Conservation (phyloP, 2,329 filamentous ascomycete species). For the Cyphellophora europaea region DNA sequence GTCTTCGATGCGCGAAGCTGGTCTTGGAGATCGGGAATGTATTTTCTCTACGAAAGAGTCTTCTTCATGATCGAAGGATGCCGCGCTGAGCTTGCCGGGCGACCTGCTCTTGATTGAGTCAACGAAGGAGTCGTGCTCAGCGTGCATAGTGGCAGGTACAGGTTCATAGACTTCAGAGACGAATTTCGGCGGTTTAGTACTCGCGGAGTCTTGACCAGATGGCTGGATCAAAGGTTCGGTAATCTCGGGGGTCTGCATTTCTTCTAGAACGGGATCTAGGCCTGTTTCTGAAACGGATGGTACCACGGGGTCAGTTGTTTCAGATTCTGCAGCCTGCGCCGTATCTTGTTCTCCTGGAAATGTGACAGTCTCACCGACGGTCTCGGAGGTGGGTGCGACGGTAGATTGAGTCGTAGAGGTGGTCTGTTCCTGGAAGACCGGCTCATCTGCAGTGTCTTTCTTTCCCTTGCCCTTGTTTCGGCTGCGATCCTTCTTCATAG, state of each 20-base stretch:
- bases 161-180: conserved; percentile 17
- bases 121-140: conserved; percentile 21
- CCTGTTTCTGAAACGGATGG: too few species aligned
- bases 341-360: neutral
- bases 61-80: conserved; percentile 2
- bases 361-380: neutral
- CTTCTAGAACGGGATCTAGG: too few species aligned
- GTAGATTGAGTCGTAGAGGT: conserved; percentile 1
- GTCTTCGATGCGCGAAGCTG: conserved; percentile 26
- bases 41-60: conserved; percentile 17
- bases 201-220: neutral
- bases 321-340: neutral
- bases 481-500: too few species aligned
- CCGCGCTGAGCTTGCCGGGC: conserved; percentile 14
- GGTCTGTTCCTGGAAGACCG: conserved; percentile 1
- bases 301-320: too few species aligned
- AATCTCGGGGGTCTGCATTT: neutral
- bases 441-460: conserved; percentile 4
- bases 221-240: too few species aligned
- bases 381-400: too few species aligned
- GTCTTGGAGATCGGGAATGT: conserved; percentile 12
- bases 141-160: neutral
- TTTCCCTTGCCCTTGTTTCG: conserved; percentile 7
- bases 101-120: conserved; percentile 20
- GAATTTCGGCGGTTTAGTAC: conserved; percentile 19